These are phyloP conservation scores for Takashimella tepidaria DNA, from an alignment of 1,284 basidiomycete species.

Conservation along the genomic window DNA sequence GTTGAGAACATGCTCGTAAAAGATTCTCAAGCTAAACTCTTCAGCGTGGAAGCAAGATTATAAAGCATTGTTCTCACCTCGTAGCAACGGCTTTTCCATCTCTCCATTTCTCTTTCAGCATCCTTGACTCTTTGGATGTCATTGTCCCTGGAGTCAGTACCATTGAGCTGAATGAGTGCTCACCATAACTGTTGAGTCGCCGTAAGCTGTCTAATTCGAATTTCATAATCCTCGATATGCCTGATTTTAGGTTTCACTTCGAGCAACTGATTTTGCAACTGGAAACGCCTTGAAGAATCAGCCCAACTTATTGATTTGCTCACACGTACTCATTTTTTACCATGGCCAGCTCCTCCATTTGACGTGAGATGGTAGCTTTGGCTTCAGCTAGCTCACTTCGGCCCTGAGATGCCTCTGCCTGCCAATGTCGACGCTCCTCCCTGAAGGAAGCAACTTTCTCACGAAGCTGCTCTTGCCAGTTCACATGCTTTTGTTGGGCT, in stretches of 20 bases:
- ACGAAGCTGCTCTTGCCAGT: conserved; percentile 41
- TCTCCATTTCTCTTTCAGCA: conserved; percentile 19
- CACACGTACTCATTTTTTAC: conserved; percentile 39
- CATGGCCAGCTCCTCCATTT: conserved; percentile 37
- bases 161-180: conserved; percentile 4
- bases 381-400: conserved; percentile 31
- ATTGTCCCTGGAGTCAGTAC: conserved; percentile 20
- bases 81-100: conserved; percentile 14
- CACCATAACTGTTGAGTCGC: conserved; percentile 37
- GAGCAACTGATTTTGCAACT: conserved; percentile 35
- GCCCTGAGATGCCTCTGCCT: conserved; percentile 30
- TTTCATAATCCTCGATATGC: conserved; percentile 41
- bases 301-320: too few species aligned
- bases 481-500: conserved; percentile 40
- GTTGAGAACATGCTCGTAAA: background rate
- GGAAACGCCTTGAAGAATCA: conserved; percentile 29
- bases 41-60: background rate
- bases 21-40: conserved; percentile 6
- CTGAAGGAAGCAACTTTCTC: conserved; percentile 35
- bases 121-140: conserved; percentile 28
- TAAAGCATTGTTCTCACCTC: conserved; percentile 25
- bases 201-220: conserved; percentile 39
- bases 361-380: conserved; percentile 18
- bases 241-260: conserved; percentile 35
- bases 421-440: conserved; percentile 38